These are phyloP conservation scores for Heterobasidion parviporum DNA, from an alignment of 1,284 basidiomycete genomes.

Conservation along the genomic window DNA sequence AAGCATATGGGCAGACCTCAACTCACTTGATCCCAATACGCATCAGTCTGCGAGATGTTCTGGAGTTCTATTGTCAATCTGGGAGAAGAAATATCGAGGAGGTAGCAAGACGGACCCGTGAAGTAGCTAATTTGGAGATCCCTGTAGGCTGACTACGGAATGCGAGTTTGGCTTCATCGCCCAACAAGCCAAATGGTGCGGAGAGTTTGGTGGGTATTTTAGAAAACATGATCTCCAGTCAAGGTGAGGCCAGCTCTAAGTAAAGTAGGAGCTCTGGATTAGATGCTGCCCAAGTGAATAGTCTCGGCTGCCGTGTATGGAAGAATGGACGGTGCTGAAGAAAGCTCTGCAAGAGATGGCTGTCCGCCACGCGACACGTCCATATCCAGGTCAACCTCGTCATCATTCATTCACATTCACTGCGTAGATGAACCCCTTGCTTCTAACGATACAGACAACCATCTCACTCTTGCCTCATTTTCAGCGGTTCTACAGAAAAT, in stretches of 20 bases:
- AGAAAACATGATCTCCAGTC: constrained; percentile 26
- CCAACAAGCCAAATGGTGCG: constrained; percentile 73
- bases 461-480: too few species aligned
- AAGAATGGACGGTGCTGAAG: too few species aligned
- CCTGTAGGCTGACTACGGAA: constrained; percentile 79
- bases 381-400: too few species aligned
- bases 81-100: constrained; percentile 1
- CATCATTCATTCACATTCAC: too few species aligned
- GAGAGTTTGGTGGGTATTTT: constrained; percentile 63
- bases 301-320: too few species aligned
- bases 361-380: too few species aligned
- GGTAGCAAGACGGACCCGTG: constrained; percentile 45
- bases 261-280: background rate
- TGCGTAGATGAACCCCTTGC: too few species aligned
- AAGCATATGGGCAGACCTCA: constrained; percentile 1
- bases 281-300: background rate
- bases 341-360: too few species aligned
- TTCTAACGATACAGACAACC: too few species aligned
- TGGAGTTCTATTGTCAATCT: constrained; percentile 21
- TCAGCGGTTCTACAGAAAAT: too few species aligned
- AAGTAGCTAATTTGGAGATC: constrained; percentile 64
- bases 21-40: constrained; percentile 79
- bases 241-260: background rate
- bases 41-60: constrained; percentile 68
- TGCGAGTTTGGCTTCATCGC: constrained; percentile 82